Base-by-base conservation (phyloP, 2,329 filamentous ascomycete genomes). In the Fusarium nelsonii region DNA sequence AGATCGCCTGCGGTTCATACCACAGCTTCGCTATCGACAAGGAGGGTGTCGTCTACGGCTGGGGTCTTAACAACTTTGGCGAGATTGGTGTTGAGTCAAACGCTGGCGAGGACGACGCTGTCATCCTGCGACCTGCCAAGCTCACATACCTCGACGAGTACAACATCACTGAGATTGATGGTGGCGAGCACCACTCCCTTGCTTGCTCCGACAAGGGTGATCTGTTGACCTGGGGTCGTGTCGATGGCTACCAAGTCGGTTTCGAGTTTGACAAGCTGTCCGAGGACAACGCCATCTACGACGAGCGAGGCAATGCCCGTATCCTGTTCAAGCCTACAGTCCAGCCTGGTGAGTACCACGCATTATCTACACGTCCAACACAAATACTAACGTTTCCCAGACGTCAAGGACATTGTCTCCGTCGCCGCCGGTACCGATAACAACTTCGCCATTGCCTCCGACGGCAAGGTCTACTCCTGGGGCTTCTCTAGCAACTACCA, bases 11-110 rank as follows among this genome's bases (percentile, higher is more conserved):
- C 68, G 93, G 93, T 44, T 88, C 90, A 15, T 95, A 94, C 80
- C 92, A 97, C 82, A 92, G 90, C 72, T 95, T 97, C 72, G 92
- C 92, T 18, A 84, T 97, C 46, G 88, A 91, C 78, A 85, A 87
- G 59, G 85, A 87, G 15, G 92, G 90, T 39, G 84, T 87, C 32
- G 90, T 95, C 33, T 96, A 89, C 80, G 87, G 90, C 0, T 97
- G 93, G 93, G 93, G 94, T 26, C 83, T 95, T 32, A 97, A 97
- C 84, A 94, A 92, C 80, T 97, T 92, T 78, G 92, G 91, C 67
- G 91, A 97, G 81, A 92, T 92, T 16, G 93, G 82, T 6, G 88
- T 92, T 52, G 83, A 83, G 51, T 83, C 85, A 53, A 85, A 92
- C 60, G 82, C 81, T 36, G 78, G 82, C 20, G 78, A 80, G 63